A percentile compares a stretch with the other conserved stretches of the same genome.
Conservation (phyloP, 768 basidiomycete species). For the Galerina marginata region DNA sequence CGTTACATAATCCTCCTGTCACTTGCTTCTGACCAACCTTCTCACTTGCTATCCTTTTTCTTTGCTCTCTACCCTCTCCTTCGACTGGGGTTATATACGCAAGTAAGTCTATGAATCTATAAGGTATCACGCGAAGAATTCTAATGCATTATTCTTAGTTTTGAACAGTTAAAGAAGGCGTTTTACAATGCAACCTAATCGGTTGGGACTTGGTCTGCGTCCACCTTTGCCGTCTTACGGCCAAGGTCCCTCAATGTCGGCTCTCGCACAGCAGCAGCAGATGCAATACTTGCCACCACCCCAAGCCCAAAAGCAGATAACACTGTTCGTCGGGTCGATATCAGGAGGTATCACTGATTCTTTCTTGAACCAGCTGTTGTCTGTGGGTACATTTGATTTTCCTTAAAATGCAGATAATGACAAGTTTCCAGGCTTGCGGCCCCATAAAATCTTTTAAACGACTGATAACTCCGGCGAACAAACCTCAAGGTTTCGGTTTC, state of each 20-base stretch:
- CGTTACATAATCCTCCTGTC: conserved; percentile 15
- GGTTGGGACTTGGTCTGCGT: conserved; percentile 88
- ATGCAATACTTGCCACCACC: conserved; percentile 73
- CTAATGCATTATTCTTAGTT: neutral
- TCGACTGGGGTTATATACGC: neutral
- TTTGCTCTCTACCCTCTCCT: neutral
- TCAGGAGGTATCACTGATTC: conserved; percentile 89
- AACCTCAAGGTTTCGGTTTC: conserved; percentile 97
- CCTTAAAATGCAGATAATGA: neutral
- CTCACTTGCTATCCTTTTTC: no score
- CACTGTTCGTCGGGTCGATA: conserved; percentile 93
- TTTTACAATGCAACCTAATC: conserved; percentile 72
- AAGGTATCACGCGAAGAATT: no score
- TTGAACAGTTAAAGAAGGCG: neutral
- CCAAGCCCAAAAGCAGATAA: conserved; percentile 65
- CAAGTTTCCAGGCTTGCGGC: conserved; percentile 78
- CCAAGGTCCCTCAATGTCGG: conserved; percentile 90
- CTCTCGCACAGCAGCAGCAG: conserved; percentile 89
- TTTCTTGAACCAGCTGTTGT: conserved; percentile 79
- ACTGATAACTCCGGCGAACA: conserved; percentile 89
- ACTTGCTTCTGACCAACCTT: neutral
- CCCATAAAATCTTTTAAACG: conserved; percentile 90
- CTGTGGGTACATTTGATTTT: conserved; percentile 50
- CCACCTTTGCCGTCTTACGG: conserved; percentile 87
- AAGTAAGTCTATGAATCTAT: no score